These are phyloP conservation scores for Talaromyces sp. DNA, from an alignment of 2,329 filamentous ascomycete genomes.

Conservation along the genomic window DNA sequence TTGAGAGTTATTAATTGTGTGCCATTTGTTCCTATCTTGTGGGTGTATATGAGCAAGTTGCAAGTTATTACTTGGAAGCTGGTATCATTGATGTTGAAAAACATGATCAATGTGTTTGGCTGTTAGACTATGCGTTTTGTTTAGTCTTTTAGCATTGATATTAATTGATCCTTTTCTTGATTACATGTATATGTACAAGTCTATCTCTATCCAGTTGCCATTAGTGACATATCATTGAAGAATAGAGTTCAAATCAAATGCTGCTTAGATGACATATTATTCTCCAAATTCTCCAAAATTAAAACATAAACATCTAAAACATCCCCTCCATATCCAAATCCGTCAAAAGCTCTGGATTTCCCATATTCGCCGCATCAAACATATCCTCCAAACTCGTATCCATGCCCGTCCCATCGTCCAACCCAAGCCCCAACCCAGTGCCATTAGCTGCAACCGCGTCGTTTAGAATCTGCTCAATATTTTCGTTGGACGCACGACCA, in stretches of 20 bases:
- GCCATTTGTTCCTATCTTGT: neutral
- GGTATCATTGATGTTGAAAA: too few relatives aligned
- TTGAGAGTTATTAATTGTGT: neutral
- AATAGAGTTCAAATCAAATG: too few relatives aligned
- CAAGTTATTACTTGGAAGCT: neutral
- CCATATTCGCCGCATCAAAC: constrained; percentile 38
- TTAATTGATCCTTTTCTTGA: too few relatives aligned
- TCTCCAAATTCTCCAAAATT: neutral
- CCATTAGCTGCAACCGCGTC: constrained; percentile 29
- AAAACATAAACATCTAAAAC: constrained; percentile 22
- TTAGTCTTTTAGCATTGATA: too few relatives aligned
- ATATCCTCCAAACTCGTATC: constrained; percentile 40
- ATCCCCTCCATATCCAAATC: constrained; percentile 43
- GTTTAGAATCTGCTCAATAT: constrained; percentile 36
- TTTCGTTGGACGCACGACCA: constrained; percentile 21
- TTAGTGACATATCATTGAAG: too few relatives aligned
- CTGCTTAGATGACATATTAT: too few relatives aligned
- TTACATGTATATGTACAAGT: too few relatives aligned
- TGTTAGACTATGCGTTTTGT: neutral
- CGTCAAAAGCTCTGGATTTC: constrained; percentile 37
- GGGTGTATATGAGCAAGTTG: neutral
- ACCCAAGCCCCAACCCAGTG: constrained; percentile 21
- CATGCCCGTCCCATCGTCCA: constrained; percentile 23
- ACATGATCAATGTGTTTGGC: too few relatives aligned
- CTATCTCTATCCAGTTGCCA: too few relatives aligned